Evolutionary conservation across 1,139 yeast genomes (phyloP).

Genomic region (Petasospora rhodanensis): DNA sequence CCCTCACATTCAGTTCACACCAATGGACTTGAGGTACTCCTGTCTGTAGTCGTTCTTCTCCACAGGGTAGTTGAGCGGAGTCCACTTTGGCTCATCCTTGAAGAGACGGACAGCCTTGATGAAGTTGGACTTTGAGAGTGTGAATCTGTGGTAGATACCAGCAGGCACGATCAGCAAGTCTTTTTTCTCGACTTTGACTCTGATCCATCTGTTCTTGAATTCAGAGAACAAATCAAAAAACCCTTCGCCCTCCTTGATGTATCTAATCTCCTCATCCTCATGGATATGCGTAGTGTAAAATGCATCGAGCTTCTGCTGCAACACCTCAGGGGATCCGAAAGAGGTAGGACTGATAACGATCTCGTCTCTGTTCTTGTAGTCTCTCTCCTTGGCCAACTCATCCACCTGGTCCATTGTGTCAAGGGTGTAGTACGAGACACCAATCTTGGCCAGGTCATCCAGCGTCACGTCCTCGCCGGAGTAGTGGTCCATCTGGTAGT

Average conservation of each 20-base stretch:
- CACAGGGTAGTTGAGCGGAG: conserved; percentile 70
- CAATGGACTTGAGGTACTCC: conserved; percentile 34
- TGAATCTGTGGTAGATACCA: conserved; percentile 90
- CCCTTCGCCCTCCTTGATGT: conserved; percentile 85
- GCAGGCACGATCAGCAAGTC: conserved; percentile 81
- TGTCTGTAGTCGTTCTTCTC: conserved; percentile 41
- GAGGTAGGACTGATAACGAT: conserved; percentile 57
- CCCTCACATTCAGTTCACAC: conserved; percentile 5
- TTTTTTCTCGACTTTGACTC: conserved; percentile 57
- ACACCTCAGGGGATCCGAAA: conserved; percentile 61
- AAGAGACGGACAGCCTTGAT: conserved; percentile 80
- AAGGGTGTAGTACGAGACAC: conserved; percentile 64
- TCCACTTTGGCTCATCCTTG: conserved; percentile 96
- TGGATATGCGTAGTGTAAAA: conserved; percentile 89
- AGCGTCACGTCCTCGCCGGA: conserved; percentile 54
- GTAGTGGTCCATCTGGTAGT: conserved; percentile 72
- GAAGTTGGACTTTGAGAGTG: conserved; percentile 57
- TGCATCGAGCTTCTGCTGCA: conserved; percentile 58
- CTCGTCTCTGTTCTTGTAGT: conserved; percentile 76
- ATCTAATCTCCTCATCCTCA: conserved; percentile 96
- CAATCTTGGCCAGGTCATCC: conserved; percentile 51
- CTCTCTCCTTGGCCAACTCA: conserved; percentile 59
- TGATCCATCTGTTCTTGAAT: conserved; percentile 66
- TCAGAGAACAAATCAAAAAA: conserved; percentile 75
- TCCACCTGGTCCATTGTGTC: conserved; percentile 56